Percentiles rank a stretch among this genome's conserved stretches.
Conservation (phyloP, 176 grass and related monocot species). For the Otatea glauca region DNA sequence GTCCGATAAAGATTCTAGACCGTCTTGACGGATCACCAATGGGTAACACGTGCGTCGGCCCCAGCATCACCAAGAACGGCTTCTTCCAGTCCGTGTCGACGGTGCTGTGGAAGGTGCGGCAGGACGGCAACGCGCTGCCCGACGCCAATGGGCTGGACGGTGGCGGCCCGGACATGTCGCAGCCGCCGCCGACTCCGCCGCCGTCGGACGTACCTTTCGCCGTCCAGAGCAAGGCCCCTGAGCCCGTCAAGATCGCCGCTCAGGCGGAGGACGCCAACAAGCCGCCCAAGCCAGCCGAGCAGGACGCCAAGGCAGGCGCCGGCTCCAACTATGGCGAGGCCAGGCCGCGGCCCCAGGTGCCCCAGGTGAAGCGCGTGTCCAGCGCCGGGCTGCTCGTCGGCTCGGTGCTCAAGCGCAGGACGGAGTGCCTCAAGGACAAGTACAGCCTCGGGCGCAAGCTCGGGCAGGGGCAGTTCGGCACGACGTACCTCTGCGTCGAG, state of each 20-base stretch:
- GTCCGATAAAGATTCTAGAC: background rate
- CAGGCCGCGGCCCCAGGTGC: conserved; percentile 52
- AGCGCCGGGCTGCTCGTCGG: conserved; percentile 77
- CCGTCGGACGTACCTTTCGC: conserved; percentile 12
- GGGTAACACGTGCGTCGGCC: conserved; percentile 91
- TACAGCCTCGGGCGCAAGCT: conserved; percentile 83
- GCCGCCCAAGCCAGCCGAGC: conserved; percentile 28
- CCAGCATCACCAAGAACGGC: conserved; percentile 67
- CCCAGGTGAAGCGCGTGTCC: conserved; percentile 70
- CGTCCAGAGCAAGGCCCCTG: conserved; percentile 63
- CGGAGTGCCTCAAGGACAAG: conserved; percentile 81
- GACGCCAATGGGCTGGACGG: conserved; percentile 43
- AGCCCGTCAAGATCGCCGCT: conserved; percentile 60
- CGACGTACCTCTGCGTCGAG: conserved; percentile 89
- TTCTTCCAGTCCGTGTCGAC: conserved; percentile 89
- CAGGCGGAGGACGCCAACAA: conserved; percentile 16
- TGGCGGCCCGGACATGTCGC: background rate
- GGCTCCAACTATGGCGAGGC: conserved; percentile 25
- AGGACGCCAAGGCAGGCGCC: conserved; percentile 2
- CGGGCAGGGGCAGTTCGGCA: conserved; percentile 94
- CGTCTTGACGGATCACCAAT: conserved; percentile 24
- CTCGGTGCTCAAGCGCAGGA: conserved; percentile 81
- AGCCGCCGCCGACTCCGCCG: background rate
- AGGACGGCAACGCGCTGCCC: conserved; percentile 48
- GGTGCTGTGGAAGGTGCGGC: conserved; percentile 62